phyloP scores from a whole-genome alignment of 2,329 filamentous ascomycete genomes.

The Fusarium sp. region DNA sequence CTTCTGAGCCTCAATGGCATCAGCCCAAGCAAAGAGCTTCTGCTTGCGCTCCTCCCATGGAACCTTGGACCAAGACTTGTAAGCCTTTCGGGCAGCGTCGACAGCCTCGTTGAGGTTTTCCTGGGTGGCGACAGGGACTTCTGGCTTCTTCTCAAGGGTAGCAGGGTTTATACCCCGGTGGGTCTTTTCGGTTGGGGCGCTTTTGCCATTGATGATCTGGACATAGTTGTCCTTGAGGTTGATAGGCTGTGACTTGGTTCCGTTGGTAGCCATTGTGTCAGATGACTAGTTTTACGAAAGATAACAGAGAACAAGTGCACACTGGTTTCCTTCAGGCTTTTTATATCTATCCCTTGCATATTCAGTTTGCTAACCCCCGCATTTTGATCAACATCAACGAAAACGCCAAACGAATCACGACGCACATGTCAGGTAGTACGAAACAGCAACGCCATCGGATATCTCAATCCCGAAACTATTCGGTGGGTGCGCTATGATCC shows the following conservation, averaged over 20 bases:
- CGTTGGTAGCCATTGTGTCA: conserved; percentile 28
- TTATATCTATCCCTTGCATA: background rate
- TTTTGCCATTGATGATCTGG: conserved; percentile 46
- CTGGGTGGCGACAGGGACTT: conserved; percentile 45
- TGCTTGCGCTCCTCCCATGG: conserved; percentile 42
- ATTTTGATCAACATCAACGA: conserved; percentile 8
- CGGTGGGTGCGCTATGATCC: background rate
- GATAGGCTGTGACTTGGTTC: conserved; percentile 15
- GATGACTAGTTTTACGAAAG: background rate
- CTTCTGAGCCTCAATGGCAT: conserved; percentile 41
- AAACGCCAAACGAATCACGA: conserved; percentile 21
- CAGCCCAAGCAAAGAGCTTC: conserved; percentile 45
- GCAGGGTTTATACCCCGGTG: conserved; percentile 50
- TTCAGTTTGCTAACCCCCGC: conserved; percentile 21
- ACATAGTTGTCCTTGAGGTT: conserved; percentile 36
- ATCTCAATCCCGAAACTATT: conserved; percentile 14
- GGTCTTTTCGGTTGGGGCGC: conserved; percentile 27
- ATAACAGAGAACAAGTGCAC: background rate
- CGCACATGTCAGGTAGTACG: background rate
- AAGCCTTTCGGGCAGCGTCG: conserved; percentile 43
- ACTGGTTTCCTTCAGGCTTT: background rate
- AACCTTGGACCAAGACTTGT: conserved; percentile 47
- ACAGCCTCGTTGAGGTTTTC: conserved; percentile 47
- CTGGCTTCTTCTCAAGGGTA: conserved; percentile 50
- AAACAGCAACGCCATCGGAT: conserved; percentile 8